These are phyloP conservation scores for Phytophthora uliginosa DNA, from an alignment of 352 stramenopile genomes.

Conservation along the genomic window DNA sequence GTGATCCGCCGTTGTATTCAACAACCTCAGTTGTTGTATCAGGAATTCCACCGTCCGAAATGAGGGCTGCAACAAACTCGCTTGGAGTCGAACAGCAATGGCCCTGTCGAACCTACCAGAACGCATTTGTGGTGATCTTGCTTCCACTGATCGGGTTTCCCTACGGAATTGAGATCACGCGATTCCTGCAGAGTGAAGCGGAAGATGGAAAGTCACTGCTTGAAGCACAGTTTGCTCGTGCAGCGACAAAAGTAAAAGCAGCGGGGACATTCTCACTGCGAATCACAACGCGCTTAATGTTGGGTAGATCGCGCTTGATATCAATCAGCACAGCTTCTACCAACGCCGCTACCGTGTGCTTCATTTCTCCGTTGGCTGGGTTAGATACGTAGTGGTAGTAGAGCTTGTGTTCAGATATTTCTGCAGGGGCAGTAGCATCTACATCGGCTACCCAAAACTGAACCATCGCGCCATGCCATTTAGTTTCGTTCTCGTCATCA, in stretches of 20 bases:
- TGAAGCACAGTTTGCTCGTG: slow-evolving; percentile 33
- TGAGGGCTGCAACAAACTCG: slow-evolving; percentile 28
- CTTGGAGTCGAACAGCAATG: slow-evolving; percentile 26
- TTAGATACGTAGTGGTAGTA: slow-evolving; percentile 12
- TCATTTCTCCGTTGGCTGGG: background rate
- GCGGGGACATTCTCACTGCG: slow-evolving; percentile 36
- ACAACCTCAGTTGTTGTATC: slow-evolving; percentile 41
- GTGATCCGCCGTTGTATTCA: slow-evolving; percentile 8
- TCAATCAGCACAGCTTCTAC: slow-evolving; percentile 35
- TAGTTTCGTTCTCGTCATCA: background rate
- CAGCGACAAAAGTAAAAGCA: slow-evolving; percentile 18
- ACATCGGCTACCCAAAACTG: slow-evolving; percentile 4
- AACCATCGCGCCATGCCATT: slow-evolving; percentile 4
- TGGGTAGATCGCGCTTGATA: slow-evolving; percentile 27
- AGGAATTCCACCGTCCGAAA: slow-evolving; percentile 26
- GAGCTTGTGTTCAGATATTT: slow-evolving; percentile 7
- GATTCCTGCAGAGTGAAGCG: no score
- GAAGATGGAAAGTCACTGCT: slow-evolving; percentile 35
- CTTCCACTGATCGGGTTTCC: no score
- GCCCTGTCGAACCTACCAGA: slow-evolving; percentile 24
- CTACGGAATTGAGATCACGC: no score
- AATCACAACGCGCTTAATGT: slow-evolving; percentile 29
- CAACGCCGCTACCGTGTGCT: slow-evolving; percentile 19
- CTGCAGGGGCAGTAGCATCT: background rate
- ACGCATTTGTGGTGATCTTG: no score